Base-by-base conservation (phyloP, 208 protist genomes). In the Wallacemonas rigidus region DNA sequence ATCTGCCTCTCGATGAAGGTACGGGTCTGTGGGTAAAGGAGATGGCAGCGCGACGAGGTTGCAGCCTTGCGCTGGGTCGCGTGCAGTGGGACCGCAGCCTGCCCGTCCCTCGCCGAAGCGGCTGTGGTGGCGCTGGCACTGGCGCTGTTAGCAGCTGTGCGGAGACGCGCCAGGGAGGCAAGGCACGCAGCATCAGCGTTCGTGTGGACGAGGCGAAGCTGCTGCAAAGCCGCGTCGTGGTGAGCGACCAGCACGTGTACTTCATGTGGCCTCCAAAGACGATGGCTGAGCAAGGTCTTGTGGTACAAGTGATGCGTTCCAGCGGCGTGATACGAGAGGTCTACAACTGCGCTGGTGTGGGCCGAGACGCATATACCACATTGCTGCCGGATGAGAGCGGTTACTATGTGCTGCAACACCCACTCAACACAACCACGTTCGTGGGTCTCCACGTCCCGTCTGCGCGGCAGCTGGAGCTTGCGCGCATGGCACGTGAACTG, bases 11-110 rank as follows among this genome's bases (percentile, higher is more conserved):
- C 60, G 92, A 97, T 81, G 92, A 97, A 69, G 90, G 92, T 6
- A 85, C 81, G 48, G 92, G 92, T 1, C 60, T 84, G 44, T 95
- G 88, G 89, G 40, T 95, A 44, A 97, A 97, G 79, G 90, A 97
- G 60, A 76, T 85, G 45, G 85, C 80, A 9, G 43, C 87, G 0
- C 57, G 75, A 26, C 67, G 58, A 17, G 82, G 81, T 47, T 57
- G 87, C 60, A 56, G 74, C n/a, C 69, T 97, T n/a, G 51, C 63
- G 50, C 73, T 82, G 57, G 74, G 75, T 6, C 54, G 50, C 9
- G 80, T 83, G 63, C 72, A 86, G 43, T 97, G 90, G 89, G 90
- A 95, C 70, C 51, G 72, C 17, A 74, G 72, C 12, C 48, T 87
- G 14, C 75, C 73, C 41, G 79, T 82, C 26, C 87, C 86, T 12